Evolutionary conservation across 1,284 basidiomycete genomes (phyloP), one percentile per base, ranked within the genome.

Genomic region (Lentinus polychrous): DNA sequence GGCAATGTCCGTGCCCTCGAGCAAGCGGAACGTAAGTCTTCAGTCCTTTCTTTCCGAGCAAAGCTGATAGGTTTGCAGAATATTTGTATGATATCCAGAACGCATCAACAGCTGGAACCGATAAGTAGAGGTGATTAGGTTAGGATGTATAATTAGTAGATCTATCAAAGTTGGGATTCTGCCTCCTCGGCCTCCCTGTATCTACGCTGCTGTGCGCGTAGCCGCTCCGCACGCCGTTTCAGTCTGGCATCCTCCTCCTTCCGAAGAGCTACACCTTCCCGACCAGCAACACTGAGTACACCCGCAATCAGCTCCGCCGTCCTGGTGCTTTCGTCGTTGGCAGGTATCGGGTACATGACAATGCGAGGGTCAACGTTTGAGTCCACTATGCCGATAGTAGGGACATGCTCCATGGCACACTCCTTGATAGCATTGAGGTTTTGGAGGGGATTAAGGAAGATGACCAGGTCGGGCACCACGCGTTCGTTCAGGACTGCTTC

Each of bases 291-390:
- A 56, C 91, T 92, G 46, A 99, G 73, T 7, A 98, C 81, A 20
- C 94, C 94, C 2, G 87, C 81, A 53, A 99, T 79, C 32, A 99
- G 73, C 62, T 98, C 94, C 39, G 91, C 88, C 15, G 92, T 89
- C 46, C 94, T 81, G 8, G 87, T 78, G 62, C 85, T 91, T 69
- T 98, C 95, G 70, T 98, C 95, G 67, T 99, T 99, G 34, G 92
- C 94, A 1, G 94, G 95, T 60, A 99, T 97, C 32, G 96, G 88
- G 68, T 98, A 99, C 76, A 97, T 98, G 51, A 99, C 94, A 33
- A 94, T 76, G 15, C 96, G 83, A 4, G 96, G 96, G 68, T 99
- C 96, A 35, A 86, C 90, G 65, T 99, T 93, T 23, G 93, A 91
- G 69, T 99, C 96, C 51, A 94, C 81, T 54, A 99, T 85, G 23